A percentile compares a stretch with the other conserved stretches of the same genome.
These are phyloP conservation scores for Penicillium steckii DNA, from an alignment of 495 filamentous ascomycete genomes.

Conservation along the genomic window DNA sequence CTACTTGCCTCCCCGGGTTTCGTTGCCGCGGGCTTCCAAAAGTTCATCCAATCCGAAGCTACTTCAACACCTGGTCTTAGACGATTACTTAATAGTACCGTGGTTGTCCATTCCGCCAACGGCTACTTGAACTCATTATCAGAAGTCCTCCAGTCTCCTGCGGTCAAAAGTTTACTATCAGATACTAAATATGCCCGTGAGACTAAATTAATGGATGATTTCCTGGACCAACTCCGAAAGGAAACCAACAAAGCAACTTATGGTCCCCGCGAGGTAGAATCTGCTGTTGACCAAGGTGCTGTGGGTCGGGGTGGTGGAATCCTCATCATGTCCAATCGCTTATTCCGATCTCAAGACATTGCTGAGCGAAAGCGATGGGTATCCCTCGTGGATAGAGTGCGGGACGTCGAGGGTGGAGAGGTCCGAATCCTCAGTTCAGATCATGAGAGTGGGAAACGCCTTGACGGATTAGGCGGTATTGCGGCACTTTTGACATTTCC, in stretches of 20 bases:
- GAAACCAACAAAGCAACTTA: constrained; percentile 94
- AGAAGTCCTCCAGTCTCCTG: constrained; percentile 77
- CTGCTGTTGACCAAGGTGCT: constrained; percentile 83
- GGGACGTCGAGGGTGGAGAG: constrained; percentile 78
- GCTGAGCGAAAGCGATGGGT: constrained; percentile 79
- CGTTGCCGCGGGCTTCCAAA: constrained; percentile 74
- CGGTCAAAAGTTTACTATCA: constrained; percentile 70
- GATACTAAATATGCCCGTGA: constrained; percentile 87
- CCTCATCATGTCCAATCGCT: constrained; percentile 76
- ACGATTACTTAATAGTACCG: constrained; percentile 61
- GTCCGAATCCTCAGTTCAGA: constrained; percentile 84
- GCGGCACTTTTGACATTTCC: constrained; percentile 92
- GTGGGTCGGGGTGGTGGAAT: constrained; percentile 83
- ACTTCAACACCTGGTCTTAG: constrained; percentile 57
- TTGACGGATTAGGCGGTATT: constrained; percentile 83
- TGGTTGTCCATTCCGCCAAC: constrained; percentile 79
- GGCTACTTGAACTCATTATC: constrained; percentile 83
- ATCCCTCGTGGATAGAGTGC: constrained; percentile 84
- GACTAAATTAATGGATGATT: constrained; percentile 81
- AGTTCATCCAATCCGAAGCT: constrained; percentile 73
- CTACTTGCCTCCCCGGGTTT: constrained; percentile 90
- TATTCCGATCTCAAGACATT: constrained; percentile 86
- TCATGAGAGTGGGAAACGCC: constrained; percentile 87
- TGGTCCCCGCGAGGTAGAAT: constrained; percentile 79
- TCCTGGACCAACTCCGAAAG: constrained; percentile 73